Evolutionary conservation across 345 rosid species (phyloP).

Genomic region (Ricinus communis): DNA sequence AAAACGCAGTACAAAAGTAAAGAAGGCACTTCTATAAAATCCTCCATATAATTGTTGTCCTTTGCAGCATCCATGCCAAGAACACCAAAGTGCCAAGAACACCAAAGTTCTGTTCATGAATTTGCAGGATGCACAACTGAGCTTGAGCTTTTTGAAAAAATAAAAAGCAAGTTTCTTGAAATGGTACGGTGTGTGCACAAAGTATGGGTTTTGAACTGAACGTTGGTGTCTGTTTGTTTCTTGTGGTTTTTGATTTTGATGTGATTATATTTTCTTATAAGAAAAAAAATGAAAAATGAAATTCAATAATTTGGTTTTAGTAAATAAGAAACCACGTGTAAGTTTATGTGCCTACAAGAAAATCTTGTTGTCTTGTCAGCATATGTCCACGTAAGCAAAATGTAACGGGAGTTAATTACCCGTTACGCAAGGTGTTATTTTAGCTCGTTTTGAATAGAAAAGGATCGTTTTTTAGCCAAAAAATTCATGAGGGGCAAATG

Average conservation of each 20-base stretch:
- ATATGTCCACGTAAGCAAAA: too few species aligned
- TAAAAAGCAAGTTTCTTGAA: background rate
- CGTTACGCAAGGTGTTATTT: too few species aligned
- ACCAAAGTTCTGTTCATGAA: conserved; percentile 94
- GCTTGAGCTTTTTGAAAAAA: background rate
- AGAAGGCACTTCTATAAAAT: conserved; percentile 80
- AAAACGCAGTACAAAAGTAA: conserved; percentile 84
- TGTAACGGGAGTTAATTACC: too few species aligned
- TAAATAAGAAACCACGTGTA: conserved; percentile 23
- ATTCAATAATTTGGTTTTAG: background rate
- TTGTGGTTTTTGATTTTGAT: background rate
- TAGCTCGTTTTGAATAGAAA: too few species aligned
- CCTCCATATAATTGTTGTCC: conserved; percentile 98
- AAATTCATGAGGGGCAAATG: too few species aligned
- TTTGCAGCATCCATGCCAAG: conserved; percentile 72
- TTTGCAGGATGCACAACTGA: conserved; percentile 80
- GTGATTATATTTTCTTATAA: background rate
- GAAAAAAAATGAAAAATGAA: background rate
- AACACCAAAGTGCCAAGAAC: too few species aligned
- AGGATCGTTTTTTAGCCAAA: too few species aligned
- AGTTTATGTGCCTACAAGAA: background rate
- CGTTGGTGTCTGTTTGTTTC: too few species aligned
- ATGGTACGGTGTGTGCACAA: conserved; percentile 20
- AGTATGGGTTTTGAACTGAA: background rate
- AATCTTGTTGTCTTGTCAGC: conserved; percentile 7